Evolutionary conservation across 2,329 filamentous ascomycete genomes (phyloP), one percentile per base, ranked within the genome.

Genomic region (Dactylellina cionopaga): DNA sequence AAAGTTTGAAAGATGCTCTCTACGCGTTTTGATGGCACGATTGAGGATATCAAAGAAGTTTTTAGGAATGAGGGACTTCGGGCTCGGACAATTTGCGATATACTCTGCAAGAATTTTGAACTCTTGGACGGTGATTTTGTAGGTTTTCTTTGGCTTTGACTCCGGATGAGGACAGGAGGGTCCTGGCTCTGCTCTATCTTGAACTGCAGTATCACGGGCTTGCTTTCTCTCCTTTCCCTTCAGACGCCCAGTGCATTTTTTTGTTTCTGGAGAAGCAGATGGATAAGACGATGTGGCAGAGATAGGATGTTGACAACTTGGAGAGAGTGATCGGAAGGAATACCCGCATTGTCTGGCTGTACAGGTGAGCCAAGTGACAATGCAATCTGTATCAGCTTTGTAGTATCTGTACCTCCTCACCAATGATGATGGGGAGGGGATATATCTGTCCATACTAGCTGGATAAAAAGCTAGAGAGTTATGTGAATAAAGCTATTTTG

Each of bases 81-180:
- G 19, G 9, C 33, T n/a, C 25, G 7, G 22, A 24, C 15, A 43
- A 7, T 6, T 17, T 41, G 51, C 51, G 22, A 56, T 6, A 56
- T 56, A 56, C 15, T 56, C 37, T 25, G 33, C 51, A 7, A 56
- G 17, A 17, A 5, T 35, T 17, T 41, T 25, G 25, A 56, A 39
- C 17, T 56, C 51, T 2, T 24, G n/a, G 17, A 56, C 27, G 7
- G 13, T 27, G 11, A 56, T 24, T 27, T 43, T 56, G 35, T 56
- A 56, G 19, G 19, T 27, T 27, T 35, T 56, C 19, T 56, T 52
- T 19, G 10, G 47, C 3, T n/a, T 13, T 33, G 29, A 33, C 5
- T 33, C 29, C 29, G 29, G 29, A 33, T 6, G 6, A 9, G 6
- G 17, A n/a, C 15, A 9, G 7, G 5, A 43, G 15, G 7, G 17